These are phyloP conservation scores for Penicillium sp. DNA, from an alignment of 2,329 filamentous ascomycete genomes.

Conservation along the genomic window DNA sequence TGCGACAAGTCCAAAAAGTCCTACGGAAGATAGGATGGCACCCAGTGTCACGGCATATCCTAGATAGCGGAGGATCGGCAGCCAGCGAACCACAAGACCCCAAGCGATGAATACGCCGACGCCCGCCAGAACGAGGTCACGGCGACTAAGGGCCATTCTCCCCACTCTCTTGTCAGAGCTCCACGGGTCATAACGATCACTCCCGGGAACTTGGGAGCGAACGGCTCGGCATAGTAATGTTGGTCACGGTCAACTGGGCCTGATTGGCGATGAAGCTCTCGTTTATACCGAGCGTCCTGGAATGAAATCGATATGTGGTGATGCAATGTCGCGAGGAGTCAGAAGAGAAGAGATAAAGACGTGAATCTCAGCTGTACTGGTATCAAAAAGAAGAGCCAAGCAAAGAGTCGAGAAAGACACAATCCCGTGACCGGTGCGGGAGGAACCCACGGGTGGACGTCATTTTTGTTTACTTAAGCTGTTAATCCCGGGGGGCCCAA, in stretches of 20 bases:
- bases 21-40: constrained; percentile 52
- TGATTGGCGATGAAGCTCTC: constrained; percentile 1
- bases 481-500: constrained; percentile 2
- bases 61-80: constrained; percentile 77
- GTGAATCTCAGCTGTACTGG: neutral
- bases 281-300: neutral
- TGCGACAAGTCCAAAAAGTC: constrained; percentile 59
- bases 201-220: constrained; percentile 16
- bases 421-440: constrained; percentile 22
- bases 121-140: constrained; percentile 44
- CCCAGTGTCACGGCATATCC: constrained; percentile 81
- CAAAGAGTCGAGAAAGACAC: constrained; percentile 7
- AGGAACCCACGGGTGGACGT: constrained; percentile 12
- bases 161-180: constrained; percentile 45
- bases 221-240: constrained; percentile 16
- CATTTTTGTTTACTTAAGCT: constrained; percentile 30
- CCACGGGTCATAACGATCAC: constrained; percentile 35
- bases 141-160: constrained; percentile 49
- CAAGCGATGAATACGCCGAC: constrained; percentile 67
- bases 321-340: neutral
- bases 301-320: neutral
- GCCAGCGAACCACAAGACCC: constrained; percentile 79
- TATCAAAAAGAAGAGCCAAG: constrained; percentile 1
- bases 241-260: neutral
- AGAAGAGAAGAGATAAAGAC: neutral